Base-by-base conservation (phyloP, 768 basidiomycete genomes). In the Gyrodon lividus region DNA sequence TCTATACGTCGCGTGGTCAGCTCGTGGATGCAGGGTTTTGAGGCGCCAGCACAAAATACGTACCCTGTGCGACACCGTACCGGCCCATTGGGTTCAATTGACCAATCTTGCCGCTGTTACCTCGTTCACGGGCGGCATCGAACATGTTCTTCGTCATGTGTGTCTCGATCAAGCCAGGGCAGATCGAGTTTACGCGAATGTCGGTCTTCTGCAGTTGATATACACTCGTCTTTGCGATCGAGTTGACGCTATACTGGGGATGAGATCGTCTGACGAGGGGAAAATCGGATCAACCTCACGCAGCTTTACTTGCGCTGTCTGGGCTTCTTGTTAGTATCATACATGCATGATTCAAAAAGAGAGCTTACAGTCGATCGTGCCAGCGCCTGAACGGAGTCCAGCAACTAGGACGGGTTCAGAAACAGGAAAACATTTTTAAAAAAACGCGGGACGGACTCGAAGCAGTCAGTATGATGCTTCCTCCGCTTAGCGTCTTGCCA, bases 251-350 rank as follows among this genome's bases (percentile, higher is more conserved):
- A 55, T 16, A 34, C 38, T 20, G 22, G 31, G 46, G 40, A n/a
- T 63, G 33, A 50, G 51, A 46, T 46, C 43, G 31, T 43, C 28
- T 4, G 17, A 46, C 7, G 20, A 48, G 13, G 34, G 40, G 6
- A 46, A 43, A 35, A 24, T 44, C 8, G 33, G 23, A 44, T 12
- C 4, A 16, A 45, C 74, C 86, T 71, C 63, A 93, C 92, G 92
- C 92, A 28, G 93, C 89, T 75, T 97, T 97, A 59, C 89, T 90
- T 46, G 92, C 92, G 59, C 91, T 93, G 61, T 96, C 93, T 87
- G 67, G 48, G 54, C 17, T 56, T 42, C 38, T 54, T 50, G 44
- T 69, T 59, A 59, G 57, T 8, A 52, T 31, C 4, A 33, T n/a
- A 31, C 4, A 7, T 38, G 16, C 16, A 31, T 7, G 10, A 46